A percentile compares a stretch with the other conserved stretches of the same genome.
Conservation (phyloP, 2,329 filamentous ascomycete genomes). For the Colletotrichum liriopes region DNA sequence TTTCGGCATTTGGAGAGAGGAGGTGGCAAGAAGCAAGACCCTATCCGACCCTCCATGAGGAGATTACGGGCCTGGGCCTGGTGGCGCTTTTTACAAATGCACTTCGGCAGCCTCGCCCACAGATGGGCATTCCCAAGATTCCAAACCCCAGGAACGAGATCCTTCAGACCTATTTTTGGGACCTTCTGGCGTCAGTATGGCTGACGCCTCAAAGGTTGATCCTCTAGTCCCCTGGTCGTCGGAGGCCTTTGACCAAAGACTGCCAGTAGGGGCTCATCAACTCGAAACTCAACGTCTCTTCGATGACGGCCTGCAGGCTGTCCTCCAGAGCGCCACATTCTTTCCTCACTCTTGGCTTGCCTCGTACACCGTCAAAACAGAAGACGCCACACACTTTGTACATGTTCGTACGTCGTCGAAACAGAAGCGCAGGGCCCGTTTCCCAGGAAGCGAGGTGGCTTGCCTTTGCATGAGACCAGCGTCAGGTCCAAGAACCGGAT, state of each 20-base stretch:
- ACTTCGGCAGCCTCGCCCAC: neutral
- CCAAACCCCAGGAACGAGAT: neutral
- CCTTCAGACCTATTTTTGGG: neutral
- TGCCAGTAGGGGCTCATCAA: neutral
- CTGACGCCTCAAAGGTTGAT: neutral
- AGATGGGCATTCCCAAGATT: neutral
- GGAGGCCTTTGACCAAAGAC: neutral
- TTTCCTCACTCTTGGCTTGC: neutral
- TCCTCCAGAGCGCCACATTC: neutral
- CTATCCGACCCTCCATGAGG: constrained; percentile 22
- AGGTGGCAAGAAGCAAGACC: neutral
- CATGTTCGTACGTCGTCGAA: constrained; percentile 7
- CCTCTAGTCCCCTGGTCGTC: neutral
- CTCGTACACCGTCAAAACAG: constrained; percentile 9
- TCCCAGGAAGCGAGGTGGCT: neutral
- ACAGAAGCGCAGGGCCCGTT: neutral
- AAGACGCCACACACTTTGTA: neutral
- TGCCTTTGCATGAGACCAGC: neutral
- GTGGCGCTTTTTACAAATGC: neutral
- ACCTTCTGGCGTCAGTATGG: neutral
- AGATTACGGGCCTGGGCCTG: neutral
- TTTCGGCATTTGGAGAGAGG: neutral
- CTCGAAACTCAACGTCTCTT: neutral
- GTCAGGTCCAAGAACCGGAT: neutral
- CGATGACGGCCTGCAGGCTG: neutral